phyloP scores from a whole-genome alignment of 306 rosid genomes.

The Canavalia gladiata region DNA sequence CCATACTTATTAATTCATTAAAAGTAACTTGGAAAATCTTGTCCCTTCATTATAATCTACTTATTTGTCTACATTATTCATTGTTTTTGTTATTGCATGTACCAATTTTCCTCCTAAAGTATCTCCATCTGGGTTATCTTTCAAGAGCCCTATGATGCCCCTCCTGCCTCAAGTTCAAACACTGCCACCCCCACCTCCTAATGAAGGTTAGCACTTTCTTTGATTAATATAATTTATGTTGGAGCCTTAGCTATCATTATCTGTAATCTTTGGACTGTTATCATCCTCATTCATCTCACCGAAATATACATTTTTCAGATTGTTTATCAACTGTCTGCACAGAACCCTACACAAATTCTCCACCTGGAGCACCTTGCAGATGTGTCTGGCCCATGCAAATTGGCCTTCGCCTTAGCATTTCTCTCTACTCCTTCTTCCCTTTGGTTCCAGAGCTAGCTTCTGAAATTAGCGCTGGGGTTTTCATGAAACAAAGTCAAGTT shows the following conservation, averaged over 20 bases:
- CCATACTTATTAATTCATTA: background rate
- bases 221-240: slow-evolving; percentile 28
- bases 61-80: slow-evolving; percentile 12
- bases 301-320: slow-evolving; percentile 61
- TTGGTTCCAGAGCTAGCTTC: slow-evolving; percentile 81
- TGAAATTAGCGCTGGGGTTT: slow-evolving; percentile 72
- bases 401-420: slow-evolving; percentile 74
- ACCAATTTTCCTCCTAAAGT: slow-evolving; percentile 53
- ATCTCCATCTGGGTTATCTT: slow-evolving; percentile 54
- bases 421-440: slow-evolving; percentile 88
- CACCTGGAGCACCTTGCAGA: slow-evolving; percentile 80
- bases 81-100: slow-evolving; percentile 43
- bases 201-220: slow-evolving; percentile 62
- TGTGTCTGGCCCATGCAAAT: slow-evolving; percentile 88
- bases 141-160: slow-evolving; percentile 55
- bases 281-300: slow-evolving; percentile 25
- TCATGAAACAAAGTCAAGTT: slow-evolving; percentile 84
- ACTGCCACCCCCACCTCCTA: slow-evolving; percentile 88
- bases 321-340: slow-evolving; percentile 73
- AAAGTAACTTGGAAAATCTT: background rate
- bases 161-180: slow-evolving; percentile 59
- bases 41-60: slow-evolving; percentile 25
- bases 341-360: slow-evolving; percentile 80
- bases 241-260: slow-evolving; percentile 2
- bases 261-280: slow-evolving; percentile 27